phyloP scores from a whole-genome alignment of 2,329 filamentous ascomycete species.

The Fusarium xyrophilum region DNA sequence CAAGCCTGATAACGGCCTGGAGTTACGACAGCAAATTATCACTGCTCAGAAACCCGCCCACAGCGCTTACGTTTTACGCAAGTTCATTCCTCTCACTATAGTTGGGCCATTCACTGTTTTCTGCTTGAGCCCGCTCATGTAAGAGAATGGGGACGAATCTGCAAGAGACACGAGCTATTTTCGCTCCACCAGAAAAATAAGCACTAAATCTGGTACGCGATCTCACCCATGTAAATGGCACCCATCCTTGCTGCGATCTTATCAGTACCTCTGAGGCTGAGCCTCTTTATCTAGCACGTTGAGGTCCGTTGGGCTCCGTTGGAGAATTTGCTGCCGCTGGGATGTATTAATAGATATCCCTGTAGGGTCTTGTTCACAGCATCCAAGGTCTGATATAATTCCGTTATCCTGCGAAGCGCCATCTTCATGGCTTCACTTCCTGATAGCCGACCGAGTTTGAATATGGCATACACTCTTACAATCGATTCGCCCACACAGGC shows the following conservation, averaged over 20 bases:
- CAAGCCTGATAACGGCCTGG: fast-evolving
- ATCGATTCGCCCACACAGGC: neutral
- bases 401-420: no score
- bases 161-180: neutral
- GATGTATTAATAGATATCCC: neutral
- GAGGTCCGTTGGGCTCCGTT: neutral
- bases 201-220: neutral
- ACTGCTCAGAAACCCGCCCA: neutral
- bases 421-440: fast-evolving
- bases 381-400: neutral
- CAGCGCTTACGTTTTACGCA: neutral
- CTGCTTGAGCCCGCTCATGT: neutral
- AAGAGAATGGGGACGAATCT: neutral
- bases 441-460: neutral
- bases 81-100: neutral
- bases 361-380: neutral
- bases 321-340: neutral
- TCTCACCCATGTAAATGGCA: neutral
- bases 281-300: neutral
- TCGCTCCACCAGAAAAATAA: neutral
- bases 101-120: neutral
- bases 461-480: neutral
- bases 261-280: neutral
- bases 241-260: neutral
- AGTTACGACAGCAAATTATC: neutral